These are phyloP conservation scores for Knoxdaviesia proteae DNA, from an alignment of 2,329 filamentous ascomycete species.

Conservation along the genomic window DNA sequence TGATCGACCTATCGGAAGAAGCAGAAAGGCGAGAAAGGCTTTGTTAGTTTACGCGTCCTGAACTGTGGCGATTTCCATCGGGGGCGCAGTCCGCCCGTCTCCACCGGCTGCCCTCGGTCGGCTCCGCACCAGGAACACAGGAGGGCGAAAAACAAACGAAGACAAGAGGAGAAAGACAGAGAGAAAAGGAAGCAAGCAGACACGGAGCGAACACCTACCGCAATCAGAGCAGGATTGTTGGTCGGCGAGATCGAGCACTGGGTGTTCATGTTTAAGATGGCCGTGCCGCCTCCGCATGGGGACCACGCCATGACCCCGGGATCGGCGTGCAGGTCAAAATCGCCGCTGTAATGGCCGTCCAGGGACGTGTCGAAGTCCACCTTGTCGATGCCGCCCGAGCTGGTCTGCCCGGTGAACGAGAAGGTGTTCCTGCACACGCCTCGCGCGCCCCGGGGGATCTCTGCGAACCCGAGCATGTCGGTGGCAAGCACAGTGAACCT, in stretches of 20 bases:
- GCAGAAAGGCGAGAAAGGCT: background rate
- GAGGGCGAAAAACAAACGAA: background rate
- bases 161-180: background rate
- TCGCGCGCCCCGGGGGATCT: slow-evolving; percentile 7
- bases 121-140: no score
- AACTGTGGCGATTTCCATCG: background rate
- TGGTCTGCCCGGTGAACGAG: slow-evolving; percentile 9
- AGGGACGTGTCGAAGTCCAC: slow-evolving; percentile 7
- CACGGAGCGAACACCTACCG: slow-evolving; percentile 5
- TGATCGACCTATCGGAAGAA: slow-evolving; percentile 7
- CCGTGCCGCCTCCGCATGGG: slow-evolving; percentile 9
- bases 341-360: slow-evolving; percentile 7
- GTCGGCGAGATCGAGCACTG: slow-evolving; percentile 9
- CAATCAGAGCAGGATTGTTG: slow-evolving; percentile 8
- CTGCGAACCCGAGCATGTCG: slow-evolving; percentile 10
- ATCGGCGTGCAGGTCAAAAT: slow-evolving; percentile 7
- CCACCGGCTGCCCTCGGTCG: no score
- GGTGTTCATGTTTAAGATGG: slow-evolving; percentile 11
- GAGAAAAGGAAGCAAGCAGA: background rate
- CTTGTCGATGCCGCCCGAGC: slow-evolving; percentile 4
- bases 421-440: slow-evolving; percentile 10
- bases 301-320: slow-evolving; percentile 8
- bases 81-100: no score
- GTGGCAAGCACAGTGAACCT: slow-evolving; percentile 10
- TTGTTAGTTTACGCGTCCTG: slow-evolving; percentile 1